A percentile compares a stretch with the other conserved stretches of the same genome.
Evolutionary conservation across 257 asterid species (phyloP).

Genomic region (Cynanchum wilfordii): DNA sequence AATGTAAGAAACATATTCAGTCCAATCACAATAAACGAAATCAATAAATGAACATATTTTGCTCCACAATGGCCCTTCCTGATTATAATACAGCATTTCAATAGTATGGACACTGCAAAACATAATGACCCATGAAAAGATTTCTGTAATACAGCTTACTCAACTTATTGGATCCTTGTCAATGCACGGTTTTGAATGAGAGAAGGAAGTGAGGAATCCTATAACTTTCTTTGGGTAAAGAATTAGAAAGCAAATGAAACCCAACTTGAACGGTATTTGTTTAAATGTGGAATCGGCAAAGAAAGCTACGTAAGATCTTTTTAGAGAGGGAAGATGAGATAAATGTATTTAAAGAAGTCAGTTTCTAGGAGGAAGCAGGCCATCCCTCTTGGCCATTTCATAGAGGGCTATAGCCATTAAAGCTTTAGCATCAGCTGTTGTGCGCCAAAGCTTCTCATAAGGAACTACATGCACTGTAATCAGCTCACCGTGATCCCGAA

Average conservation of each 20-base stretch:
- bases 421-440: conserved; percentile 82
- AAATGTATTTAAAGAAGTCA: conserved; percentile 6
- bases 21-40: not conserved
- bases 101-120: no score
- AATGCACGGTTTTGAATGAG: no score
- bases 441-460: conserved; percentile 65
- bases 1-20: not conserved
- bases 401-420: conserved; percentile 70
- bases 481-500: conserved; percentile 80
- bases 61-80: not conserved
- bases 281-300: not conserved
- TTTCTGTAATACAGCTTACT: no score
- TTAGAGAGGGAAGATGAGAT: not conserved
- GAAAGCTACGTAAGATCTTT: not conserved
- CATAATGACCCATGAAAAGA: no score
- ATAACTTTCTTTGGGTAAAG: not conserved
- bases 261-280: no score
- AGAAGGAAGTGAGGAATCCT: no score
- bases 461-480: conserved; percentile 78
- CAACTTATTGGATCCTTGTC: no score
- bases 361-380: conserved; percentile 40
- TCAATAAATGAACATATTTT: not conserved
- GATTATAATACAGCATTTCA: no score
- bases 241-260: no score
- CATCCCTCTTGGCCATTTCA: conserved; percentile 81